phyloP scores from a whole-genome alignment of 306 rosid genomes.

The Vigna nakashimae region DNA sequence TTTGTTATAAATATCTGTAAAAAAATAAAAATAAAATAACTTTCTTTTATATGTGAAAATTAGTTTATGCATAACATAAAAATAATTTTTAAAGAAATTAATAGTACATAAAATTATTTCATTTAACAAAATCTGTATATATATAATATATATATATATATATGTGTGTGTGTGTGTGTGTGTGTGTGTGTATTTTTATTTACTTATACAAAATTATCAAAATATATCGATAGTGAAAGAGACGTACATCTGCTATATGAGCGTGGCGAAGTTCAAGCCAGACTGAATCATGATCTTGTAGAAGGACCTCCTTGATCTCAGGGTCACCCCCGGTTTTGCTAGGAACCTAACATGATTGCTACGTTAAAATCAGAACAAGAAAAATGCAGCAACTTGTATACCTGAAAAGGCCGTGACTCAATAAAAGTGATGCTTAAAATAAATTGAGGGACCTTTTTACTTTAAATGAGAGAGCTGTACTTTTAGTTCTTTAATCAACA shows the following conservation, averaged over 20 bases:
- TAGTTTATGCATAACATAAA: neutral
- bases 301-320: slow-evolving; percentile 76
- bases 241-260: slow-evolving; percentile 93
- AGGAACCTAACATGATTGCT: slow-evolving; percentile 63
- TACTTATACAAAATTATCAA: neutral
- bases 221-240: neutral
- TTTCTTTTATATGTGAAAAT: neutral
- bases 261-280: slow-evolving; percentile 96
- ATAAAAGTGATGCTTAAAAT: too few species aligned
- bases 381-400: slow-evolving; percentile 8
- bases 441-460: too few species aligned
- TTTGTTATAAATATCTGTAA: neutral
- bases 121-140: neutral
- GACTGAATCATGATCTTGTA: slow-evolving; percentile 80
- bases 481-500: neutral
- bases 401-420: neutral
- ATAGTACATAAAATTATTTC: neutral
- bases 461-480: neutral
- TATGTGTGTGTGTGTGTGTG: too few species aligned
- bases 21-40: neutral
- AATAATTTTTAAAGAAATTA: neutral
- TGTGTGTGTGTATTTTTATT: neutral
- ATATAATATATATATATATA: too few species aligned
- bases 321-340: slow-evolving; percentile 81
- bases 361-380: slow-evolving; percentile 32